A percentile compares a stretch with the other conserved stretches of the same genome.
phyloP scores from a whole-genome alignment of 1,139 yeast genomes.

The Kodamaea alishanica region DNA sequence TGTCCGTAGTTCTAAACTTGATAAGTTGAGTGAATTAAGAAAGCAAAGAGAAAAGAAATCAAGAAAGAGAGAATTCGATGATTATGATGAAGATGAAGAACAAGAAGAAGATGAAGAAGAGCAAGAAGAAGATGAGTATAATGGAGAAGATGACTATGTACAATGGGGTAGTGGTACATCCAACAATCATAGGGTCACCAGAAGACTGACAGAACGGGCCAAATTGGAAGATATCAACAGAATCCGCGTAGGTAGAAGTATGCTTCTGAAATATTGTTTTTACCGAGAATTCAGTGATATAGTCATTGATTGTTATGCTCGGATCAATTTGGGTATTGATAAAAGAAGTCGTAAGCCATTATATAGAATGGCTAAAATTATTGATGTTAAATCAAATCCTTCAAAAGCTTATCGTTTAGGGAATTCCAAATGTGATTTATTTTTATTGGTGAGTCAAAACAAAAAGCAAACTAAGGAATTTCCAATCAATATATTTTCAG shows the following conservation, averaged over 20 bases:
- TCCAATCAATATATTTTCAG: slow-evolving; percentile 77
- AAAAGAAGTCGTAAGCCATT: slow-evolving; percentile 58
- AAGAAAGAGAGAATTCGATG: slow-evolving; percentile 30
- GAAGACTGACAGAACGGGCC: slow-evolving; percentile 34
- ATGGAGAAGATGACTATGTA: slow-evolving; percentile 40
- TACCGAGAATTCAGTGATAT: slow-evolving; percentile 75
- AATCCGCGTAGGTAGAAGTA: slow-evolving; percentile 71
- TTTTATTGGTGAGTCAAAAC: slow-evolving; percentile 65
- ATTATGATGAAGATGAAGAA: slow-evolving; percentile 24
- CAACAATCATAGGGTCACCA: slow-evolving; percentile 19
- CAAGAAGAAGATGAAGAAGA: slow-evolving; percentile 42
- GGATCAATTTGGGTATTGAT: slow-evolving; percentile 75
- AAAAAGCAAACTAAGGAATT: slow-evolving; percentile 62
- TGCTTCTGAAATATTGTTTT: slow-evolving; percentile 71
- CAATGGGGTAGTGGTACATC: slow-evolving; percentile 9
- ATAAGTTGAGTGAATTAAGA: slow-evolving; percentile 76
- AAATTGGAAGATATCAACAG: slow-evolving; percentile 61
- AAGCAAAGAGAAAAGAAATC: slow-evolving; percentile 74
- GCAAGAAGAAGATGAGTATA: slow-evolving; percentile 33
- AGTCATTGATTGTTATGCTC: slow-evolving; percentile 71
- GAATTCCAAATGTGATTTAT: slow-evolving; percentile 54
- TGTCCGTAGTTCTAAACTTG: slow-evolving; percentile 30
- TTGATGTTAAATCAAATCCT: slow-evolving; percentile 50
- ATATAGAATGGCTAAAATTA: slow-evolving; percentile 82
- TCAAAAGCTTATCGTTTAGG: slow-evolving; percentile 59